These are phyloP conservation scores for Paecilomyces fulvus DNA, from an alignment of 2,329 filamentous ascomycete genomes.

Conservation along the genomic window DNA sequence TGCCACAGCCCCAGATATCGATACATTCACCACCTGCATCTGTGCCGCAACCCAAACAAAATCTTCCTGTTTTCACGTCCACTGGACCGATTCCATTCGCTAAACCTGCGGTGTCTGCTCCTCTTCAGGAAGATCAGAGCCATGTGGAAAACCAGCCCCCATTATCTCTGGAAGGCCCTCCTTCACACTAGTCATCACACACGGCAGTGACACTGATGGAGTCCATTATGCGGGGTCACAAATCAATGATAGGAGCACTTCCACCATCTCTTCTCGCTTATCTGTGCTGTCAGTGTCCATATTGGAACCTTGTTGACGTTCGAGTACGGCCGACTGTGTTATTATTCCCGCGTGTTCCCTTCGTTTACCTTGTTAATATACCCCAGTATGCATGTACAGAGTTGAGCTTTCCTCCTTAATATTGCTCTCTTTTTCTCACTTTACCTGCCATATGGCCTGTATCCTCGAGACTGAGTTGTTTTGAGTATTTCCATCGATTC, in stretches of 20 bases:
- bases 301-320: neutral
- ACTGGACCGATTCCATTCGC: constrained; percentile 37
- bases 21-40: constrained; percentile 22
- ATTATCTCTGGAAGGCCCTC: neutral
- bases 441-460: neutral
- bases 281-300: neutral
- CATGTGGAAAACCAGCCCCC: neutral
- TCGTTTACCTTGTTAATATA: neutral
- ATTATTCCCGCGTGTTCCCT: neutral
- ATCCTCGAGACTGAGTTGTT: neutral
- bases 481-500: neutral
- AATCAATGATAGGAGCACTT: neutral
- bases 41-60: constrained; percentile 28
- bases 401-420: neutral
- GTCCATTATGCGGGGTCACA: neutral
- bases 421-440: neutral
- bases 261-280: neutral
- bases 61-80: constrained; percentile 43
- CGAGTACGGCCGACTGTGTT: neutral
- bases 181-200: neutral
- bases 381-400: neutral
- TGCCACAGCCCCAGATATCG: constrained; percentile 11
- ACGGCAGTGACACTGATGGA: neutral
- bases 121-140: neutral
- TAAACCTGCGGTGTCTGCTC: constrained; percentile 7